phyloP scores from a whole-genome alignment of 1,284 basidiomycete species.

The Neotropicomus parvogracilis region DNA sequence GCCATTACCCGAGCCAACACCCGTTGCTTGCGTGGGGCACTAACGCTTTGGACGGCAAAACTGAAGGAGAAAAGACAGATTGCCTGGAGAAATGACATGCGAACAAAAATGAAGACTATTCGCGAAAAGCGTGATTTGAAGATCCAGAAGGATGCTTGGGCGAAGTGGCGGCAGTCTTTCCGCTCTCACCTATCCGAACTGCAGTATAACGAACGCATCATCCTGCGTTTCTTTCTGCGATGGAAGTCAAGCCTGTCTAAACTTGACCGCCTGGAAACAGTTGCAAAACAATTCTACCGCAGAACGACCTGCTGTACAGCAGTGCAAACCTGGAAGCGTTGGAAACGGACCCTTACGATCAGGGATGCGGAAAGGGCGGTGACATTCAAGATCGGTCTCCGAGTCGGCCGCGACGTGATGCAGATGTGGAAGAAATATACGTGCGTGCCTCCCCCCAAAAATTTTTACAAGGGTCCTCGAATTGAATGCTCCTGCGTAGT shows the following conservation, averaged over 20 bases:
- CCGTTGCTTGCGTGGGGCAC: constrained; percentile 39
- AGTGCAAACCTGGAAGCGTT: constrained; percentile 48
- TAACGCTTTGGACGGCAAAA: constrained; percentile 49
- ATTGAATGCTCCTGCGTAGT: constrained; percentile 33
- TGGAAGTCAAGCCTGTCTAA: constrained; percentile 49
- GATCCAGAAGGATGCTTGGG: constrained; percentile 53
- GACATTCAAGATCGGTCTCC: constrained; percentile 40
- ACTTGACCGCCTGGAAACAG: constrained; percentile 42
- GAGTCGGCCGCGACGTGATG: constrained; percentile 47
- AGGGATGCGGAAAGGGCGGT: constrained; percentile 44
- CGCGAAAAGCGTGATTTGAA: constrained; percentile 50
- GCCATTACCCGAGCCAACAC: constrained; percentile 42
- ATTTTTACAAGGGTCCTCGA: constrained; percentile 5
- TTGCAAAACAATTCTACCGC: constrained; percentile 46
- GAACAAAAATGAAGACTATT: constrained; percentile 58
- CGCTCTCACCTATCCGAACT: constrained; percentile 47
- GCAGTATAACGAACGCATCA: constrained; percentile 44
- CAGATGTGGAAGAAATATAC: constrained; percentile 52
- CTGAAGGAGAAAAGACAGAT: constrained; percentile 49
- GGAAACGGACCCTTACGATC: constrained; percentile 48
- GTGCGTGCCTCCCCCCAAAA: constrained; percentile 39
- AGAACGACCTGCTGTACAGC: constrained; percentile 36
- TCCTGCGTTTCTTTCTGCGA: constrained; percentile 40
- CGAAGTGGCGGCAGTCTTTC: constrained; percentile 57
- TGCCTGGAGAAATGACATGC: constrained; percentile 65